phyloP scores from a whole-genome alignment of 2,329 filamentous ascomycete genomes.

The Calonectria crousiana region DNA sequence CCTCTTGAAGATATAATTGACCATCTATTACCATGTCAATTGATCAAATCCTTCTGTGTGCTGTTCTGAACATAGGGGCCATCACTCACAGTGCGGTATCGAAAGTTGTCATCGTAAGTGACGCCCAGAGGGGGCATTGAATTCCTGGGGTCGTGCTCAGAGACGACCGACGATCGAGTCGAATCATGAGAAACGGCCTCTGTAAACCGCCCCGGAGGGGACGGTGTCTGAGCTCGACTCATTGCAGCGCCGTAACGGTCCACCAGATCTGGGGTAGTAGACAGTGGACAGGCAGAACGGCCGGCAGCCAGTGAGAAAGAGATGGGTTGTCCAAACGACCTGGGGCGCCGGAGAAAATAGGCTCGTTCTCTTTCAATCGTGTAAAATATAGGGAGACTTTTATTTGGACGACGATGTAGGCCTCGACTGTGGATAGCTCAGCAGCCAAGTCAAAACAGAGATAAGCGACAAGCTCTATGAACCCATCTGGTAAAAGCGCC shows the following conservation, averaged over 20 bases:
- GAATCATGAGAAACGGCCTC: not conserved
- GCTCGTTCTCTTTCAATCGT: no score
- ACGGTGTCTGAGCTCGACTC: conserved; percentile 16
- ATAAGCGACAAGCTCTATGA: not conserved
- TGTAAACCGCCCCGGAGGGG: not conserved
- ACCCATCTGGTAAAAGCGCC: not conserved
- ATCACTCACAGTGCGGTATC: conserved; percentile 12
- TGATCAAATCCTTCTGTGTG: rapidly evolving
- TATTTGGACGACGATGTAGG: not conserved
- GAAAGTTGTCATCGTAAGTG: conserved; percentile 12
- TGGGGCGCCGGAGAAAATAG: not conserved
- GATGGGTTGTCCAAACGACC: not conserved
- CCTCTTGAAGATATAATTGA: conserved; percentile 16
- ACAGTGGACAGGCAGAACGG: not conserved
- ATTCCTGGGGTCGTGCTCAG: conserved; percentile 5
- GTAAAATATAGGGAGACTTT: not conserved
- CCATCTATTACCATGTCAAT: not conserved
- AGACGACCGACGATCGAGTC: not conserved
- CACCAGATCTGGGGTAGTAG: not conserved
- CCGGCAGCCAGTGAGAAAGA: no score
- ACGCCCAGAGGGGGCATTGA: not conserved
- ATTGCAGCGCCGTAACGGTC: not conserved
- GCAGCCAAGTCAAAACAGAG: not conserved
- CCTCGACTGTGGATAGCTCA: no score
- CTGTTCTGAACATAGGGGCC: not conserved